A percentile compares a stretch with the other conserved stretches of the same genome.
These are phyloP conservation scores for Ottelia alismoides DNA, from an alignment of 106 monocot genomes.

Conservation along the genomic window DNA sequence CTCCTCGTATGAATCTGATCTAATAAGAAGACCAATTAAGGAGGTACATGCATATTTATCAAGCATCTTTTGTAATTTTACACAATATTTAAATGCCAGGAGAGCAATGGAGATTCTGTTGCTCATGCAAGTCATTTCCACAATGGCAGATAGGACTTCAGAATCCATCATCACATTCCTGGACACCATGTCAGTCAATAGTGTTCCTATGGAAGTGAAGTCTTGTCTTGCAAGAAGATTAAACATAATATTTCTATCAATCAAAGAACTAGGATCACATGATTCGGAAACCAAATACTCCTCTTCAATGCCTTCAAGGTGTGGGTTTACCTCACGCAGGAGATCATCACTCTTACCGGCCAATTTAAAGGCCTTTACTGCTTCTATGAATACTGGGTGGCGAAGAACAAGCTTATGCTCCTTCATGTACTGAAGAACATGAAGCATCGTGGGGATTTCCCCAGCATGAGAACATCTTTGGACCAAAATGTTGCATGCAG, in stretches of 20 bases:
- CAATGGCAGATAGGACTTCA: slow-evolving; percentile 28
- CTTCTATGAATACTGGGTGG: slow-evolving; percentile 57
- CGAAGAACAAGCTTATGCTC: slow-evolving; percentile 67
- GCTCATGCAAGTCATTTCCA: slow-evolving; percentile 30
- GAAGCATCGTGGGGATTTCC: slow-evolving; percentile 41
- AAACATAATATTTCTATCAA: slow-evolving; percentile 38
- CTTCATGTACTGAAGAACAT: slow-evolving; percentile 69
- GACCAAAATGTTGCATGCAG: slow-evolving; percentile 72
- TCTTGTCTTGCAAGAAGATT: slow-evolving; percentile 41
- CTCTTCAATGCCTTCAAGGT: slow-evolving; percentile 45
- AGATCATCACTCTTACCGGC: slow-evolving; percentile 39
- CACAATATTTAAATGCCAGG: slow-evolving; percentile 36
- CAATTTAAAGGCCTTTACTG: slow-evolving; percentile 37
- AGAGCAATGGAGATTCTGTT: slow-evolving; percentile 25
- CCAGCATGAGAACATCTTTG: slow-evolving; percentile 54
- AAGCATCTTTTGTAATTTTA: slow-evolving; percentile 20
- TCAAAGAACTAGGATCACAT: slow-evolving; percentile 13
- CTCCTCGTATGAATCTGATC: slow-evolving; percentile 21
- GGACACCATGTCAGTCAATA: slow-evolving; percentile 25
- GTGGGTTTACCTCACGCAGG: slow-evolving; percentile 73
- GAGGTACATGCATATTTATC: slow-evolving; percentile 36
- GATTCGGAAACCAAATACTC: slow-evolving; percentile 12
- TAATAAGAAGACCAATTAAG: slow-evolving; percentile 48
- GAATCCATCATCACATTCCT: slow-evolving; percentile 31
- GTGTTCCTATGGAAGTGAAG: slow-evolving; percentile 40